Evolutionary conservation across 2,329 filamentous ascomycete genomes (phyloP).

Genomic region (Coniella lustricola): DNA sequence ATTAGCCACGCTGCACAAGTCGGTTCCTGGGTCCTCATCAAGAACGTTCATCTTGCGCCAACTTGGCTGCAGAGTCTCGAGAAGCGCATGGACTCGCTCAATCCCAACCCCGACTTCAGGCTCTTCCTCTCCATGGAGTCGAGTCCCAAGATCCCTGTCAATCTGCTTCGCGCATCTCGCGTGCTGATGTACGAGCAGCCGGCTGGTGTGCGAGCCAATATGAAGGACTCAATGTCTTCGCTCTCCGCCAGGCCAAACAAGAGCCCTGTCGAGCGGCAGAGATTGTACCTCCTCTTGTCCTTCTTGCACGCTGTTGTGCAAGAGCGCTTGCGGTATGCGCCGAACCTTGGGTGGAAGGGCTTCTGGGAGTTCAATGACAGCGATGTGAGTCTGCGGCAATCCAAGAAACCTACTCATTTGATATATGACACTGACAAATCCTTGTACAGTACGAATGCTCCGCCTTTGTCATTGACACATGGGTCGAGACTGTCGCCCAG

Average conservation of each 20-base stretch:
- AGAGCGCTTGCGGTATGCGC: constrained; percentile 88
- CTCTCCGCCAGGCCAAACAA: constrained; percentile 69
- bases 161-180: constrained; percentile 83
- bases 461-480: constrained; percentile 89
- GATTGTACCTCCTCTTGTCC: constrained; percentile 83
- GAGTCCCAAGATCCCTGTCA: constrained; percentile 93
- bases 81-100: constrained; percentile 92
- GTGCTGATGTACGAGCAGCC: constrained; percentile 98
- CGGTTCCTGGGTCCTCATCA: constrained; percentile 94
- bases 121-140: constrained; percentile 98
- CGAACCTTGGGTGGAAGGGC: constrained; percentile 91
- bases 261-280: constrained; percentile 81
- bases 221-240: constrained; percentile 92
- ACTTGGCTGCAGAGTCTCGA: constrained; percentile 96
- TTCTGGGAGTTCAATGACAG: constrained; percentile 99
- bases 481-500: constrained; percentile 76
- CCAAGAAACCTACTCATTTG: neutral
- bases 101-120: constrained; percentile 86
- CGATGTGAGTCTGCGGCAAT: constrained; percentile 66
- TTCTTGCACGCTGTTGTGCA: constrained; percentile 96
- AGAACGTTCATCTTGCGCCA: constrained; percentile 95
- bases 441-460: constrained; percentile 81
- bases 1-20: constrained; percentile 86
- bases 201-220: constrained; percentile 91
- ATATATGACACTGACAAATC: constrained; percentile 21